phyloP scores from a whole-genome alignment of 306 rosid genomes.

The apple (Malus domestica) region DNA sequence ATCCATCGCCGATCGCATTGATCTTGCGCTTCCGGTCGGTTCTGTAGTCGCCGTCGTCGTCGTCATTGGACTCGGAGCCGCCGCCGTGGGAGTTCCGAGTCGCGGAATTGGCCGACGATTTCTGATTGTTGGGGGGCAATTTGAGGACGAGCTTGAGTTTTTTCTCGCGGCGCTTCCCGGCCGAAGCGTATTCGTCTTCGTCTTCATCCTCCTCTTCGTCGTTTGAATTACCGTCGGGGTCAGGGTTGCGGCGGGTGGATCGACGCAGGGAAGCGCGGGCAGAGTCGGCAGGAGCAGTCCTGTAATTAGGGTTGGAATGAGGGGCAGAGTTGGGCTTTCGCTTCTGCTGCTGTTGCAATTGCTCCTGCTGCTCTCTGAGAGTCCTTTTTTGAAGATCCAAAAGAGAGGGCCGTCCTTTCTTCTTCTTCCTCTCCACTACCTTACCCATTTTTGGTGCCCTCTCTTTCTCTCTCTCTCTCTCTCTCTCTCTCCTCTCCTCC shows the following conservation, averaged over 20 bases:
- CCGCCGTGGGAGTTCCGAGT: conserved; percentile 30
- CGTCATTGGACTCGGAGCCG: conserved; percentile 42
- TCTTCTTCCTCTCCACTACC: conserved; percentile 65
- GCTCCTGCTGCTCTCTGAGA: conserved; percentile 29
- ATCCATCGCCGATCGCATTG: conserved; percentile 43
- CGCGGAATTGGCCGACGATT: conserved; percentile 35
- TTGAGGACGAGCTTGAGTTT: conserved; percentile 53
- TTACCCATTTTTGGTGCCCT: conserved; percentile 46
- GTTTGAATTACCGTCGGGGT: conserved; percentile 19
- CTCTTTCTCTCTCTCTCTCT: conserved; percentile 6
- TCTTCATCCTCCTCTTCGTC: conserved; percentile 17
- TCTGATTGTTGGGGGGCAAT: conserved; percentile 34
- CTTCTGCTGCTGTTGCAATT: conserved; percentile 5
- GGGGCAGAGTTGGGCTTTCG: conserved; percentile 21
- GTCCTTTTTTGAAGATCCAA: conserved; percentile 64
- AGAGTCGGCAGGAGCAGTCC: conserved; percentile 18
- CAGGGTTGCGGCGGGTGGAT: conserved; percentile 66
- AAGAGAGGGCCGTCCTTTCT: conserved; percentile 74
- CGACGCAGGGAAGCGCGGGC: conserved; percentile 28
- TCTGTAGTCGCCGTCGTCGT: conserved; percentile 28
- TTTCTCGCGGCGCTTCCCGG: conserved; percentile 41
- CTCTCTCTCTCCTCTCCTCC: conserved; percentile 20
- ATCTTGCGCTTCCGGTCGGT: conserved; percentile 37
- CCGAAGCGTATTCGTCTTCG: conserved; percentile 16
- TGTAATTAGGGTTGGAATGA: conserved; percentile 36